These are phyloP conservation scores for Trebouxia sp. DNA, from an alignment of 139 green algal genomes.

Conservation along the genomic window DNA sequence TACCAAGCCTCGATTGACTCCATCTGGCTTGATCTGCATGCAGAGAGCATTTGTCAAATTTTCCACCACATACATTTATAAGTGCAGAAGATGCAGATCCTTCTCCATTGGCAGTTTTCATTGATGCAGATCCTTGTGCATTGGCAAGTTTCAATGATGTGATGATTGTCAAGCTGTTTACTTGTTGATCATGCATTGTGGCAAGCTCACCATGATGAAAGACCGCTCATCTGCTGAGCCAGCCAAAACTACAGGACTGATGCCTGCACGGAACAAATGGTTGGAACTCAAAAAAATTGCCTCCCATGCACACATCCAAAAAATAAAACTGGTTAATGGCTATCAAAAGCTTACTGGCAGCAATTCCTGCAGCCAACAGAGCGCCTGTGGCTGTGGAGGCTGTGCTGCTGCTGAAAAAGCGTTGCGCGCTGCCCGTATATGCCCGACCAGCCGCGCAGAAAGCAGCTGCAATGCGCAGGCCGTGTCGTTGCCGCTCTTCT, in stretches of 20 bases:
- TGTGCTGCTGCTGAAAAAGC: not conserved
- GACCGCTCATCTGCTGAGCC: constrained; percentile 25
- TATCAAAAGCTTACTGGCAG: not conserved
- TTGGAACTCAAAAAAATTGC: not conserved
- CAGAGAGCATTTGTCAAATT: not conserved
- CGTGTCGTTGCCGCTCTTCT: too few relatives aligned
- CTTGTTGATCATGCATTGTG: not conserved
- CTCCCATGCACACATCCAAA: not conserved
- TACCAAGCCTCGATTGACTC: constrained; percentile 50
- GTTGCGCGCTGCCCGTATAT: not conserved
- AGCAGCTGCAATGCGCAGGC: constrained; percentile 29
- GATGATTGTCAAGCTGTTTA: too few relatives aligned
- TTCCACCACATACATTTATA: not conserved
- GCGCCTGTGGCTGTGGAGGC: not conserved
- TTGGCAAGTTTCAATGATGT: not conserved
- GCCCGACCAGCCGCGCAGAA: not conserved
- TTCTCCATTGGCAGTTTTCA: not conserved
- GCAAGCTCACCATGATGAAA: constrained; percentile 25
- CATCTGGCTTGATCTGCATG: constrained; percentile 59
- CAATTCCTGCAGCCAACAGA: constrained; percentile 9
- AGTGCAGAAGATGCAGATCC: not conserved
- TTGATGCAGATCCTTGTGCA: not conserved
- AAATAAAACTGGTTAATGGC: not conserved
- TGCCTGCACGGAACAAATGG: not conserved
- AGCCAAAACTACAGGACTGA: constrained; percentile 4